Conservation (phyloP, 257 asterid species). For the Solanum dulcamara region DNA sequence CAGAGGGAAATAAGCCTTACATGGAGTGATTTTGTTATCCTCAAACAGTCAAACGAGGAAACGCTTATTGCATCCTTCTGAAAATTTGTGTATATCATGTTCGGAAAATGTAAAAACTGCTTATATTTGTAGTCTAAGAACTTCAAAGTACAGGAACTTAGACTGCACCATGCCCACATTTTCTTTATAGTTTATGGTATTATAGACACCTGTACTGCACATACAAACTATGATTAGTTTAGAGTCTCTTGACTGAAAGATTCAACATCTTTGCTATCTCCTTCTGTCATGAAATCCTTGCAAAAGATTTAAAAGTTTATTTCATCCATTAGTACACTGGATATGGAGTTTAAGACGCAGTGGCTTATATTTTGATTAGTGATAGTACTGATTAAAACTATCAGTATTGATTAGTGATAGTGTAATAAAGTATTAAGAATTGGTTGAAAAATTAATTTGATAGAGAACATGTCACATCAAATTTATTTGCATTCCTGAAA, state of each 20-base stretch:
- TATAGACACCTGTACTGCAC: background rate
- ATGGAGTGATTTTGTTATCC: background rate
- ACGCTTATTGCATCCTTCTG: background rate
- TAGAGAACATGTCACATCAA: background rate
- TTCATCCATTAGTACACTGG: background rate
- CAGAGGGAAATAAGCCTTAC: background rate
- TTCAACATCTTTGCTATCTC: background rate
- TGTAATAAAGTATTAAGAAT: background rate
- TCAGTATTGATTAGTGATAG: background rate
- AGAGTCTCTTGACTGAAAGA: background rate
- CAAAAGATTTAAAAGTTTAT: background rate
- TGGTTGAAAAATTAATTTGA: background rate
- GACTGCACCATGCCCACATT: background rate
- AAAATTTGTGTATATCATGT: background rate
- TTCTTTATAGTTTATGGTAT: background rate
- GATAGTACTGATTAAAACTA: background rate
- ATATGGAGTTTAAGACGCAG: background rate
- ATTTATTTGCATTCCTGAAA: background rate
- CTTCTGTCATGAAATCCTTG: background rate
- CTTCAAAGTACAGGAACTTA: background rate
- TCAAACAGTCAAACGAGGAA: background rate
- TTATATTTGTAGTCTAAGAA: background rate
- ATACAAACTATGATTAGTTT: background rate
- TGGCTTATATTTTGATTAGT: background rate
- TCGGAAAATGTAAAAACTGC: background rate